These are phyloP conservation scores for Paramecium primaurelia DNA, from an alignment of 73 alveolate species.

Conservation along the genomic window DNA sequence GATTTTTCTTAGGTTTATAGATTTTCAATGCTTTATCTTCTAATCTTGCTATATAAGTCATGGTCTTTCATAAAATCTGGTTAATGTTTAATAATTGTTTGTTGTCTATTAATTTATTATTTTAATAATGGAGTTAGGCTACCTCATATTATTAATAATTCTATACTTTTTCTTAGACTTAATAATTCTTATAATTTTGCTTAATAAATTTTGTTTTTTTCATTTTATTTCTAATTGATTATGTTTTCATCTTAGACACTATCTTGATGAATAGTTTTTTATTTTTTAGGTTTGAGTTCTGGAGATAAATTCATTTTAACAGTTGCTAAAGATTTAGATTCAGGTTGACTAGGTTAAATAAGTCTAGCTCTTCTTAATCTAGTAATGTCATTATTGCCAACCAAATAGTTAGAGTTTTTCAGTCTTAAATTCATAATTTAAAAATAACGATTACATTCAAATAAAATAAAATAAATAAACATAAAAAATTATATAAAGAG, in stretches of 20 bases:
- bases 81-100: neutral
- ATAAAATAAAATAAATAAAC: neutral
- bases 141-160: neutral
- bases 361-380: neutral
- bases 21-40: neutral
- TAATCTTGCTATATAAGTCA: neutral
- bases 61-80: neutral
- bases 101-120: neutral
- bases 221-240: neutral
- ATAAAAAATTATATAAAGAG: neutral
- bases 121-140: conserved; percentile 11
- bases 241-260: neutral
- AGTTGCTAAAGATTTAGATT: neutral
- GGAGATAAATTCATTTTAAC: neutral
- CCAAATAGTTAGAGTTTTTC: neutral
- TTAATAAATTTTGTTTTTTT: neutral
- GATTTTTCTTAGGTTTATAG: neutral
- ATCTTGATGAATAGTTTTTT: neutral
- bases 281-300: neutral
- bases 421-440: neutral
- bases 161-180: neutral
- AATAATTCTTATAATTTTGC: neutral
- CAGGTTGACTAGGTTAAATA: neutral
- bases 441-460: neutral
- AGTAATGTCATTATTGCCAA: neutral